Base-by-base conservation (phyloP, 129 eudicot genomes). In the Flaveria robusta region DNA sequence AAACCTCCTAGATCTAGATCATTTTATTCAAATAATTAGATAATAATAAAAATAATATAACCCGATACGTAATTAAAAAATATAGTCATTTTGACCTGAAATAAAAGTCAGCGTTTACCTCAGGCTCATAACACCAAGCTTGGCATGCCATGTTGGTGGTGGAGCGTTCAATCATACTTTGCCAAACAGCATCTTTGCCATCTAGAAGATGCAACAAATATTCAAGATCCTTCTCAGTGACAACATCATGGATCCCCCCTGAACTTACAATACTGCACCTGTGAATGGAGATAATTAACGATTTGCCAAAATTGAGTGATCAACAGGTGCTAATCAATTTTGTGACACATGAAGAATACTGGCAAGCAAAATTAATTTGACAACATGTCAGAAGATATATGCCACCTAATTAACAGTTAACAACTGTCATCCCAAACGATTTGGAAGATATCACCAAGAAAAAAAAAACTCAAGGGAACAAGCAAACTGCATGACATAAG, bases 41-140 rank as follows among this genome's bases (percentile, higher is more conserved):
- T 24, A 23, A 3, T 39, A 37, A 34, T 10, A 2, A 9, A 34
- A 66, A 18, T 66, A 66, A 9, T 4, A 66, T 37, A 66, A 20
- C 26, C 7, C 18, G 26, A 14, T 14, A 1, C 13, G 12, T 29
- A 29, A 29, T 4, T 18, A 16, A 29, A 11, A 60, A 60, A 4
- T n/a, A 34, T 66, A n/a, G 26, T 66, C 27, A 9, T 34, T 34
- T 37, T 37, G 50, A 66, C 50, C 47, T 34, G 6, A 7, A 66
- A 66, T 1, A 7, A 66, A 34, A 18, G 49, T 66, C 68, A 82
- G 50, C 29, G 29, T 27, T 67, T 85, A 93, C 98, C 97, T 88
- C 96, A 1, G 98, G 93, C 77, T 93, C 98, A 75, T 88, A 92
- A 81, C 92, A 97, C 98, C 98, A 93, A 45, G 98, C 98, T 84